phyloP scores from a whole-genome alignment of 805 yeast genomes.

The Wickerhamiella galacta region DNA sequence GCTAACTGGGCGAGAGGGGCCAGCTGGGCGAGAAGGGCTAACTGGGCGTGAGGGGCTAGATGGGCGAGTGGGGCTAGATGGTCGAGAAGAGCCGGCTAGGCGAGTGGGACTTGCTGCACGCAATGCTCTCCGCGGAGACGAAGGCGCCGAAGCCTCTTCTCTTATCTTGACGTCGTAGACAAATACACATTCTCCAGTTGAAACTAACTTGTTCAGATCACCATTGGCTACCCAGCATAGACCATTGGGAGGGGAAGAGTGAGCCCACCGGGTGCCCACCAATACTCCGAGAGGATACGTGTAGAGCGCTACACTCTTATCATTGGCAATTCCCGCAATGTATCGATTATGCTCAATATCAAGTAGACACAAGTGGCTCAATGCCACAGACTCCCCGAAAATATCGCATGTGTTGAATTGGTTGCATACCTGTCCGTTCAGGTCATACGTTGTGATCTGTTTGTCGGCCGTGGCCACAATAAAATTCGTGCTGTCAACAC shows the following conservation, averaged over 20 bases:
- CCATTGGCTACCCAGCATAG: constrained; percentile 15
- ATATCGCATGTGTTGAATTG: constrained; percentile 10
- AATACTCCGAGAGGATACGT: constrained; percentile 30
- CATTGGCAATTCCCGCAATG: constrained; percentile 27
- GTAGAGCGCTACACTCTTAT: constrained; percentile 40
- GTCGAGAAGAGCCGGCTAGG: background rate
- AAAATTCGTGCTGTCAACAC: constrained; percentile 2
- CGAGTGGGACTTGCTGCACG: constrained; percentile 4
- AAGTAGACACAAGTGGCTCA: constrained; percentile 7
- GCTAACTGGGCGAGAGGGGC: no score
- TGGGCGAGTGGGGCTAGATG: background rate
- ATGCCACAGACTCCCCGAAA: constrained; percentile 8
- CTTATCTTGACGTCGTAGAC: constrained; percentile 1
- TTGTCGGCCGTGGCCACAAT: constrained; percentile 13
- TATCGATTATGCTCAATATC: constrained; percentile 1
- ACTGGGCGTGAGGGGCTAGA: no score
- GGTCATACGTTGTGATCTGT: constrained; percentile 7
- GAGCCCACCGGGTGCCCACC: constrained; percentile 42
- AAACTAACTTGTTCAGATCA: constrained; percentile 6
- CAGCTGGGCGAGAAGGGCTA: no score
- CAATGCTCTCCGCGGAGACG: constrained; percentile 4
- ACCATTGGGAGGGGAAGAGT: constrained; percentile 35
- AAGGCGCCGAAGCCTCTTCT: background rate
- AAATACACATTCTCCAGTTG: constrained; percentile 10
- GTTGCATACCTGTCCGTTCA: constrained; percentile 3